phyloP scores from a whole-genome alignment of 768 basidiomycete genomes.

The Phylloporus arenicola region DNA sequence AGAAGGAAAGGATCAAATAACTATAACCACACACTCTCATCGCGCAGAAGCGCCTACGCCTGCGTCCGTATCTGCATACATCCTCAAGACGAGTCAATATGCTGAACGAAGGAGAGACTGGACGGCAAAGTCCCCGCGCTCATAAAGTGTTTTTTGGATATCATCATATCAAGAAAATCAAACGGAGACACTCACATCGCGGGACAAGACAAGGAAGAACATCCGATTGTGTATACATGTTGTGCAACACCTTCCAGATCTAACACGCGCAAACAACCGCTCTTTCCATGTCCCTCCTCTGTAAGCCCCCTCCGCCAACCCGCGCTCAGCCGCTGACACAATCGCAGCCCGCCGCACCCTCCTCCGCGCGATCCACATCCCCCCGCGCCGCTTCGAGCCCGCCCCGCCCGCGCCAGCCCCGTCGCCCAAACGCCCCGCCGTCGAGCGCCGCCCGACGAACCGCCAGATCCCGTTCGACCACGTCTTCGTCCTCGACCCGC shows the following conservation, averaged over 20 bases:
- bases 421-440: not conserved
- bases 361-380: slow-evolving; percentile 1
- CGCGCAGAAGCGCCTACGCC: slow-evolving; percentile 32
- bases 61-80: slow-evolving; percentile 32
- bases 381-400: slow-evolving; percentile 7
- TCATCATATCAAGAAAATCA: slow-evolving; percentile 22
- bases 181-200: slow-evolving; percentile 12
- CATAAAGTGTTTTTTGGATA: slow-evolving; percentile 26
- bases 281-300: slow-evolving; percentile 5
- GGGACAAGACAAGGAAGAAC: not conserved
- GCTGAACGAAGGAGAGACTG: slow-evolving; percentile 34
- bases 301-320: no score
- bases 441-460: slow-evolving; percentile 25
- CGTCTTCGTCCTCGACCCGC: slow-evolving; percentile 47
- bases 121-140: slow-evolving; percentile 29
- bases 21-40: slow-evolving; percentile 33
- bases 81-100: slow-evolving; percentile 30
- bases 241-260: slow-evolving; percentile 16
- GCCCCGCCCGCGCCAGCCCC: not conserved
- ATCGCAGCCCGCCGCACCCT: slow-evolving; percentile 6
- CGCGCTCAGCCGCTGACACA: no score
- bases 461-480: slow-evolving; percentile 37
- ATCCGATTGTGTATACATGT: slow-evolving; percentile 18
- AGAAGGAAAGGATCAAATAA: slow-evolving; percentile 26
- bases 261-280: slow-evolving; percentile 29